Percentiles rank a stretch among this genome's conserved stretches.
Evolutionary conservation across 2,329 filamentous ascomycete genomes (phyloP).

Genomic region (Keithomyces neogunnii): DNA sequence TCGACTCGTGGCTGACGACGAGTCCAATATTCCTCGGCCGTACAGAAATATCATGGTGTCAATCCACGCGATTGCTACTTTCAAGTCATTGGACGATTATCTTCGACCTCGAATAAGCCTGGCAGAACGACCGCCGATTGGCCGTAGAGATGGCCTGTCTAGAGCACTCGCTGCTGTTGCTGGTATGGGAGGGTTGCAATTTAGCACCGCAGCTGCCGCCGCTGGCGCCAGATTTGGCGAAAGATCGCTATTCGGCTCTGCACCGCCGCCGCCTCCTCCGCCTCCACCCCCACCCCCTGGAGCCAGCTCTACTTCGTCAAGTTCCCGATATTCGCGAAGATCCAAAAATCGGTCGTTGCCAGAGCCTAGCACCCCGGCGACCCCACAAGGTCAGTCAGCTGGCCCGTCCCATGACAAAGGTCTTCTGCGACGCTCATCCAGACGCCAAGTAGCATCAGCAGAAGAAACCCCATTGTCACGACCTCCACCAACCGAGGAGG

Average conservation of each 20-base stretch:
- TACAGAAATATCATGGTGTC: conserved; percentile 97
- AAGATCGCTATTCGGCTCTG: conserved; percentile 30
- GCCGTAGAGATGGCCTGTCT: conserved; percentile 56
- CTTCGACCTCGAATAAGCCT: conserved; percentile 80
- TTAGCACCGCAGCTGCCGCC: conserved; percentile 36
- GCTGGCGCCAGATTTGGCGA: conserved; percentile 38
- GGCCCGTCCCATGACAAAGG: conserved; percentile 50
- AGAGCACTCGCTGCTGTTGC: conserved; percentile 70
- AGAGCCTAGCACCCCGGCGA: conserved; percentile 30
- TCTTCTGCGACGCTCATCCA: conserved; percentile 51
- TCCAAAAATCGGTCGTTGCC: conserved; percentile 38
- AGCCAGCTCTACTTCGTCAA: conserved; percentile 29
- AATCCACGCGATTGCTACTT: conserved; percentile 96
- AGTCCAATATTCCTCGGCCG: conserved; percentile 77
- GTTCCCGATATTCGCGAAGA: conserved; percentile 35
- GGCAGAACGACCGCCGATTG: conserved; percentile 57
- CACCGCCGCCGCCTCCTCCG: conserved; percentile 20
- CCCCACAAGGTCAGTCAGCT: conserved; percentile 33
- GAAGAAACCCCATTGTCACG: conserved; percentile 43
- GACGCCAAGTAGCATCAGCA: conserved; percentile 46
- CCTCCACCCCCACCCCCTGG: background rate
- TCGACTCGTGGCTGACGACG: conserved; percentile 80
- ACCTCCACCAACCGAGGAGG: conserved; percentile 48
- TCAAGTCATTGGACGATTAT: conserved; percentile 95
- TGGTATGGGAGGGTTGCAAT: conserved; percentile 56